Conservation (phyloP, 1,284 basidiomycete species). For the Microstroma glucosiphilum region DNA sequence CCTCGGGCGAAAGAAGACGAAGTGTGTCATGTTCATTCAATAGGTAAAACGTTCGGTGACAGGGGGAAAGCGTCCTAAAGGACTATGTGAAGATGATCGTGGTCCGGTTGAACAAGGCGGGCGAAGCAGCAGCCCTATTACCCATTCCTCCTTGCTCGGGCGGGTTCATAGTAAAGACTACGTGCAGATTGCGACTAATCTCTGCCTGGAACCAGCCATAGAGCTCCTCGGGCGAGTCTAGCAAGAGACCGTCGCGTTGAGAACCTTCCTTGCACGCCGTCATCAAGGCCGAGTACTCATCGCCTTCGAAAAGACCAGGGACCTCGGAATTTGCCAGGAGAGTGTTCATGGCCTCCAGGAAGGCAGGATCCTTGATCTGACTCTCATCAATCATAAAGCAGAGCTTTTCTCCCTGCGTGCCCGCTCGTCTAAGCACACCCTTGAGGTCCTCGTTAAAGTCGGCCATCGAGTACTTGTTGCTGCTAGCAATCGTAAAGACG, state of each 20-base stretch:
- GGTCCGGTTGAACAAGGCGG: slow-evolving; percentile 52
- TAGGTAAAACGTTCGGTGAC: no score
- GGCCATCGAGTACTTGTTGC: slow-evolving; percentile 94
- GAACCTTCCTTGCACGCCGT: slow-evolving; percentile 98
- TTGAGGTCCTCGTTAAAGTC: slow-evolving; percentile 98
- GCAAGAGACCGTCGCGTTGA: slow-evolving; percentile 91
- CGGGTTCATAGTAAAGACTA: slow-evolving; percentile 81
- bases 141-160: slow-evolving; percentile 74
- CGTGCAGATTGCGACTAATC: slow-evolving; percentile 43
- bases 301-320: slow-evolving; percentile 78
- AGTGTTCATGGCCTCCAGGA: slow-evolving; percentile 98
- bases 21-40: no score
- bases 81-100: slow-evolving; percentile 27
- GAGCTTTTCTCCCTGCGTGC: slow-evolving; percentile 97
- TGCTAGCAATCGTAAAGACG: slow-evolving; percentile 98
- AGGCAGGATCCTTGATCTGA: slow-evolving; percentile 95
- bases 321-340: slow-evolving; percentile 99
- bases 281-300: slow-evolving; percentile 93
- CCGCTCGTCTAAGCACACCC: slow-evolving; percentile 82
- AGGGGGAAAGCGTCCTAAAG: no score
- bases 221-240: slow-evolving; percentile 78
- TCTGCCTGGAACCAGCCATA: slow-evolving; percentile 38
- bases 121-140: slow-evolving; percentile 90
- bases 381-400: slow-evolving; percentile 99
- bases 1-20: no score